Conservation (phyloP, 1,139 yeast species). For the Hansenula sp. region DNA sequence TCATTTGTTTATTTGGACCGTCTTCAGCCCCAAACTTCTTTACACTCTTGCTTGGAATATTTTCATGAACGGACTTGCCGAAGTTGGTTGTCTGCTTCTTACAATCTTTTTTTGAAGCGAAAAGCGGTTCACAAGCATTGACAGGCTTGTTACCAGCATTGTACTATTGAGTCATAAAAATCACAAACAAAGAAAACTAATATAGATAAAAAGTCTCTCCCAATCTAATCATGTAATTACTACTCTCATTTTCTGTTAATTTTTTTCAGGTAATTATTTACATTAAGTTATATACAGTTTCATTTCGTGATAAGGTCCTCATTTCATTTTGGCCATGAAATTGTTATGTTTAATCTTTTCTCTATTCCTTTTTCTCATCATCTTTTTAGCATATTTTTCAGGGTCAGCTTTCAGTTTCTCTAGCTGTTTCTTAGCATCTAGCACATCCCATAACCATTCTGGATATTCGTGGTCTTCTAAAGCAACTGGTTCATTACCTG, state of each 20-base stretch:
- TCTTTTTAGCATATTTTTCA: slow-evolving; percentile 64
- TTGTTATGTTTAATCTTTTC: slow-evolving; percentile 73
- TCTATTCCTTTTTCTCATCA: slow-evolving; percentile 64
- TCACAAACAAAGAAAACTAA: too few species aligned
- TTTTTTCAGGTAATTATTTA: neutral
- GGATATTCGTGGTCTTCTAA: slow-evolving; percentile 87
- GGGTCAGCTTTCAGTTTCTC: slow-evolving; percentile 56
- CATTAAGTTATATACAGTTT: neutral
- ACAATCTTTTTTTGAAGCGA: neutral
- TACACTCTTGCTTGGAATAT: slow-evolving; percentile 77
- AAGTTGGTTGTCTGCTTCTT: neutral
- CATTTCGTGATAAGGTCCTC: neutral
- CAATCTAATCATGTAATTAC: too few species aligned
- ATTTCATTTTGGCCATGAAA: slow-evolving; percentile 54
- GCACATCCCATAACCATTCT: slow-evolving; percentile 89
- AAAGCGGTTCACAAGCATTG: neutral
- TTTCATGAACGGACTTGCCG: slow-evolving; percentile 34
- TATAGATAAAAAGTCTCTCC: too few species aligned
- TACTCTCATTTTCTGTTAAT: too few species aligned
- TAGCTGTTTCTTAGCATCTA: slow-evolving; percentile 58
- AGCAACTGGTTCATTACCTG: slow-evolving; percentile 88
- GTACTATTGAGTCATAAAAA: too few species aligned
- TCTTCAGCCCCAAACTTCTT: slow-evolving; percentile 87
- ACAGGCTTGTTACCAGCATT: too few species aligned
- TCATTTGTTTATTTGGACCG: slow-evolving; percentile 96